These are phyloP conservation scores for Saccharomycopsis crataegensis DNA, from an alignment of 1,139 yeast genomes.

Conservation along the genomic window DNA sequence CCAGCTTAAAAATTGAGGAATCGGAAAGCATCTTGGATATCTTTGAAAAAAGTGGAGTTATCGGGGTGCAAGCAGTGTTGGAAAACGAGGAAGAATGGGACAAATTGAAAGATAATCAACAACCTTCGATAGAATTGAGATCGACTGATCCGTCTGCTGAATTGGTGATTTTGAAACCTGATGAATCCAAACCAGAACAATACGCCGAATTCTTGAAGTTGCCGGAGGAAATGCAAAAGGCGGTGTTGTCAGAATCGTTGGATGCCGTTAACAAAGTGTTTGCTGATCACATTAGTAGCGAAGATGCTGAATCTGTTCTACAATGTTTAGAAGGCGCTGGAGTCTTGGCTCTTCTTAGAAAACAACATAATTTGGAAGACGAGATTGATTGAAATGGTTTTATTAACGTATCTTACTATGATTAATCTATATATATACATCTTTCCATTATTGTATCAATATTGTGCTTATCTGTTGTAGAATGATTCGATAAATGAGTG, in stretches of 20 bases:
- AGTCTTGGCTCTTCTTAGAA: slow-evolving; percentile 30
- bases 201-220: slow-evolving; percentile 50
- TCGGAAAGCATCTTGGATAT: slow-evolving; percentile 73
- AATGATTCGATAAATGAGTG: no score
- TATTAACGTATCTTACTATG: no score
- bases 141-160: slow-evolving; percentile 81
- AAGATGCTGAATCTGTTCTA: slow-evolving; percentile 74
- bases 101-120: slow-evolving; percentile 34
- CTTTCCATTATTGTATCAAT: no score
- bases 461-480: no score
- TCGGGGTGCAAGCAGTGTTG: slow-evolving; percentile 69
- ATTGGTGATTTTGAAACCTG: slow-evolving; percentile 67
- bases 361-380: neutral
- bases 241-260: slow-evolving; percentile 61
- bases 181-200: slow-evolving; percentile 44
- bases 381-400: neutral
- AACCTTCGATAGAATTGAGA: slow-evolving; percentile 68
- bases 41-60: slow-evolving; percentile 75
- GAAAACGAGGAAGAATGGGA: slow-evolving; percentile 70
- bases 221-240: slow-evolving; percentile 61
- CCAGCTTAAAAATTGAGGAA: slow-evolving; percentile 62
- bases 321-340: slow-evolving; percentile 74
- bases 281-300: slow-evolving; percentile 63
- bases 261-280: slow-evolving; percentile 81
- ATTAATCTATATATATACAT: no score